Conservation (phyloP, 1,284 basidiomycete genomes). For the Pyrrhoderma noxium region DNA sequence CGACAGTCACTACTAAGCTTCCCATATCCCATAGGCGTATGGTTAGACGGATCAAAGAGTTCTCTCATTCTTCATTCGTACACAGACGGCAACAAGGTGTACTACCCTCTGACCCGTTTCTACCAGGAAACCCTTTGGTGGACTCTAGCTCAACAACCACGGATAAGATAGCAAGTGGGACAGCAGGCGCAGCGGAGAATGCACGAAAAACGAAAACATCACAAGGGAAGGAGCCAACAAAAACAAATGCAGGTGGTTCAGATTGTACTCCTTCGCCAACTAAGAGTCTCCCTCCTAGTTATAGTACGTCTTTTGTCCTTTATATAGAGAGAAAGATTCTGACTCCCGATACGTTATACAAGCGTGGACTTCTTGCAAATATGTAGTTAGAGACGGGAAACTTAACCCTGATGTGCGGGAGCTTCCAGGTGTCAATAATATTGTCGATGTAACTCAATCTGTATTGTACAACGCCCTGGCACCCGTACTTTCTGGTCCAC, state of each 20-base stretch:
- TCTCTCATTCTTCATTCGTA: constrained; percentile 4
- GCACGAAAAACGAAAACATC: constrained; percentile 18
- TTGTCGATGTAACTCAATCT: constrained; percentile 49
- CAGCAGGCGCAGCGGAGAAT: constrained; percentile 5
- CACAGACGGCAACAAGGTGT: too few species aligned
- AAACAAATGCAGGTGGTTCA: constrained; percentile 13
- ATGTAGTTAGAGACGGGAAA: constrained; percentile 47
- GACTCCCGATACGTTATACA: neutral
- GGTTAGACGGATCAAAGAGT: constrained; percentile 7
- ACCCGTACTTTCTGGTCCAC: constrained; percentile 39
- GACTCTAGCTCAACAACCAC: constrained; percentile 23
- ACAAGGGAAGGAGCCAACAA: constrained; percentile 9
- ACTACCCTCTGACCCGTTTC: too few species aligned
- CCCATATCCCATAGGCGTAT: constrained; percentile 10
- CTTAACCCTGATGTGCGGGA: constrained; percentile 59
- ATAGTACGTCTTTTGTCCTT: constrained; percentile 29
- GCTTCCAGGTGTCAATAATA: constrained; percentile 47
- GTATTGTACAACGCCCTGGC: constrained; percentile 57
- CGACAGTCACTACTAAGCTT: neutral
- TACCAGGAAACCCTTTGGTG: too few species aligned
- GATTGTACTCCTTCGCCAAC: constrained; percentile 40
- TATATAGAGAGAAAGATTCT: constrained; percentile 19
- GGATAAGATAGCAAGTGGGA: constrained; percentile 11
- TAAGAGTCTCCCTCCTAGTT: constrained; percentile 33
- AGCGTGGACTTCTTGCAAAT: constrained; percentile 58